Percentiles rank a stretch among this genome's conserved stretches.
Evolutionary conservation across 176 grass and related monocot species (phyloP).

Genomic region (Phragmites australis): DNA sequence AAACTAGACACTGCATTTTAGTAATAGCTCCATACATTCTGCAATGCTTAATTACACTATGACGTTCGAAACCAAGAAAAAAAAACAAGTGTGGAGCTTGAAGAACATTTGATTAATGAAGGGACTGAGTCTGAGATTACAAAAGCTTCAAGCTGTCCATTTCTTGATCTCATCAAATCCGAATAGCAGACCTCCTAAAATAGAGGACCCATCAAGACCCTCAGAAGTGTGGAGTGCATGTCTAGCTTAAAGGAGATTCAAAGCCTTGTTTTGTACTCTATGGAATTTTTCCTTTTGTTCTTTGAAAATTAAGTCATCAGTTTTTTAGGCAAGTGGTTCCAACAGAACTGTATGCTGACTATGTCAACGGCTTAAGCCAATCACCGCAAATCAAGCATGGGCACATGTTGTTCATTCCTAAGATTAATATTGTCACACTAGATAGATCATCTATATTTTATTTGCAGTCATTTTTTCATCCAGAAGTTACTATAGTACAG

Average conservation of each 20-base stretch:
- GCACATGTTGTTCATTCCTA: background rate
- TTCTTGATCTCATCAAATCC: slow-evolving; percentile 7
- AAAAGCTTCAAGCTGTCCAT: slow-evolving; percentile 21
- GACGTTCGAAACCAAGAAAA: background rate
- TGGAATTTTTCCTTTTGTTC: background rate
- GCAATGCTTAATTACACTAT: background rate
- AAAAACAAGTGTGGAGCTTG: background rate
- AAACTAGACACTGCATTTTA: slow-evolving; percentile 11
- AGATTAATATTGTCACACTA: background rate
- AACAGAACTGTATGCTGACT: background rate
- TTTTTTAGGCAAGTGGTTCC: slow-evolving; percentile 16
- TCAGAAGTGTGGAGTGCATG: slow-evolving; percentile 10
- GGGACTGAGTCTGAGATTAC: background rate
- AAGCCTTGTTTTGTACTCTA: background rate
- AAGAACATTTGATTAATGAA: background rate
- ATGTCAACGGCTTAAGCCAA: slow-evolving; percentile 9
- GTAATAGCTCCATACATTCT: background rate
- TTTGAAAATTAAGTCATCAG: background rate
- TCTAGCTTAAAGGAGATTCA: slow-evolving; percentile 3
- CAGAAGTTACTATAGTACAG: background rate
- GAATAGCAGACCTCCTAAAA: slow-evolving; percentile 7
- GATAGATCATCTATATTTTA: slow-evolving; percentile 1
- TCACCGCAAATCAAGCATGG: background rate
- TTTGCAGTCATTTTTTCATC: background rate
- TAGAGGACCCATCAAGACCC: background rate